Conservation (phyloP, 2,329 filamentous ascomycete species). For the Waltergamsia citrina region DNA sequence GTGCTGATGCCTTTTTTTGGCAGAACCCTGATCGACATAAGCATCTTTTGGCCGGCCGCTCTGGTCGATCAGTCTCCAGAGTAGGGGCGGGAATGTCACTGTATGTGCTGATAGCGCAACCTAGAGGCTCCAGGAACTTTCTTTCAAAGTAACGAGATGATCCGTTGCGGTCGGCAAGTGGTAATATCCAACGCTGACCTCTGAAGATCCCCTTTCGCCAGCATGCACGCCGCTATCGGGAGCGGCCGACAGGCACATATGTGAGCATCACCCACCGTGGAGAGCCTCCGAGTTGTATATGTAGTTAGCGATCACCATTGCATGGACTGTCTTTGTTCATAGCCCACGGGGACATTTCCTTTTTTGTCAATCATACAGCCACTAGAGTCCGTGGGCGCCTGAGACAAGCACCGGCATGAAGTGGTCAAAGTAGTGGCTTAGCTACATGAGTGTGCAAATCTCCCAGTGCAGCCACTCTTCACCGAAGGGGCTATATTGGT, state of each 20-base stretch:
- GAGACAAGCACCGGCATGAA: too few relatives aligned
- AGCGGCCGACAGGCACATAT: slow-evolving; percentile 1
- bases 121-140: neutral
- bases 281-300: neutral
- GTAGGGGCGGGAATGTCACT: too few relatives aligned
- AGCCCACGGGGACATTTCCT: slow-evolving; percentile 1
- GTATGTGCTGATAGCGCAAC: neutral
- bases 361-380: neutral
- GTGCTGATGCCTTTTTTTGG: neutral
- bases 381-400: neutral
- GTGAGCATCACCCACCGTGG: neutral
- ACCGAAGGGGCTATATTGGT: too few relatives aligned
- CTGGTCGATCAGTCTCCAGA: too few relatives aligned
- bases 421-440: too few relatives aligned
- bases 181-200: neutral
- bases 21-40: slow-evolving; percentile 2
- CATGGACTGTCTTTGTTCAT: neutral
- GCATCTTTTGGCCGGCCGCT: neutral
- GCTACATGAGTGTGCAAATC: too few relatives aligned
- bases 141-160: too few relatives aligned
- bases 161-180: neutral
- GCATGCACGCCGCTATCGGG: neutral
- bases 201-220: neutral
- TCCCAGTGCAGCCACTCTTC: too few relatives aligned
- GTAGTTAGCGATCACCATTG: neutral